These are phyloP conservation scores for Pseudoperonospora humuli DNA, from an alignment of 352 stramenopile species.

Conservation along the genomic window DNA sequence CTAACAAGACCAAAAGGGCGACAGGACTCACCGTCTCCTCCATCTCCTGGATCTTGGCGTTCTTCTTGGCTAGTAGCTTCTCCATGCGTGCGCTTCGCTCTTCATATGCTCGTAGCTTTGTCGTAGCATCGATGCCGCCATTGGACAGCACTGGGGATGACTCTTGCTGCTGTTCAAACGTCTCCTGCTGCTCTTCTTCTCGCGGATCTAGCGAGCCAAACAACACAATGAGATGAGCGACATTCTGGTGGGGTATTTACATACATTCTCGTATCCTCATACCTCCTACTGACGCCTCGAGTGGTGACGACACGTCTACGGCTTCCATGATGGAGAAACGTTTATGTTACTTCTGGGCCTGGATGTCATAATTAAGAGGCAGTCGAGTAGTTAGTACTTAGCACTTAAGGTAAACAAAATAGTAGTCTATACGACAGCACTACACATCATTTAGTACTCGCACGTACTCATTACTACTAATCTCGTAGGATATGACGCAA, in stretches of 20 bases:
- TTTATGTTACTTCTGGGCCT: too few relatives aligned
- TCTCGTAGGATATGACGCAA: not conserved
- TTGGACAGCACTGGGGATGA: conserved; percentile 17
- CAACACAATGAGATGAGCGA: too few relatives aligned
- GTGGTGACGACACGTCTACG: conserved; percentile 2
- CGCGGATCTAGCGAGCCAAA: conserved; percentile 4
- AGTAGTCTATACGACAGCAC: too few relatives aligned
- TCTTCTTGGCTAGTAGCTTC: conserved; percentile 59
- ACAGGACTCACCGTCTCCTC: conserved; percentile 49
- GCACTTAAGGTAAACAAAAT: too few relatives aligned
- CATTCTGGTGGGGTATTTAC: too few relatives aligned
- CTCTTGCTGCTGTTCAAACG: not conserved
- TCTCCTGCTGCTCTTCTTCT: conserved; percentile 7
- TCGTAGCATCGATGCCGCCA: conserved; percentile 10
- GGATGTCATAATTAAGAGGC: too few relatives aligned
- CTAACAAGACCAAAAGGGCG: not conserved
- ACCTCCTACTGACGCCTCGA: conserved; percentile 10
- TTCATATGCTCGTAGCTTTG: conserved; percentile 47
- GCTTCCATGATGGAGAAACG: conserved; percentile 12
- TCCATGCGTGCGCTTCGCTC: conserved; percentile 56
- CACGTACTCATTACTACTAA: too few relatives aligned
- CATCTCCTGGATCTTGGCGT: conserved; percentile 61
- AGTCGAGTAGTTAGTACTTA: too few relatives aligned
- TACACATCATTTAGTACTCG: too few relatives aligned
- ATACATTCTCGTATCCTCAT: conserved; percentile 7